These are phyloP conservation scores for Kodamaea ohmeri DNA, from an alignment of 1,139 yeast species.

Conservation along the genomic window DNA sequence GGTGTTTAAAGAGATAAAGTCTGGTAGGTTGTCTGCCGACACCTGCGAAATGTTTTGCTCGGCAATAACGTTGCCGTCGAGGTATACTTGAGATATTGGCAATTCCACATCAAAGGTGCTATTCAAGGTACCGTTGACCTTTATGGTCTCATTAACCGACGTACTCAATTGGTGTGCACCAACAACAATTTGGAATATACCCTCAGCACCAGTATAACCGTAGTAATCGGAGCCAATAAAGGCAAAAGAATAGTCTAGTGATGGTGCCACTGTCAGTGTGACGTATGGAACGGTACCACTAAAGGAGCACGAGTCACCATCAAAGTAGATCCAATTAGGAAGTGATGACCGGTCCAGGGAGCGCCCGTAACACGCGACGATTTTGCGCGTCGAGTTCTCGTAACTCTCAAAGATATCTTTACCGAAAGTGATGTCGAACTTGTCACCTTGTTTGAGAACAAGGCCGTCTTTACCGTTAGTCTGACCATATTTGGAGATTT, in stretches of 20 bases:
- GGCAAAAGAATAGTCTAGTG: constrained; percentile 66
- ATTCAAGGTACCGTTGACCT: constrained; percentile 66
- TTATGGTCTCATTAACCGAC: constrained; percentile 46
- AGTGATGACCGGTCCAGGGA: constrained; percentile 79
- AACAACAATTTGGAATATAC: constrained; percentile 67
- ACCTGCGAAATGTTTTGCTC: constrained; percentile 55
- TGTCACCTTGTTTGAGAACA: constrained; percentile 67
- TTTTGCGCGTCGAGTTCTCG: constrained; percentile 41
- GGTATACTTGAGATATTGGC: constrained; percentile 55
- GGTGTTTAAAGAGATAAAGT: constrained; percentile 54
- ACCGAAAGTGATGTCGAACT: constrained; percentile 63
- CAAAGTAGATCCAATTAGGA: constrained; percentile 84
- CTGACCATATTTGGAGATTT: constrained; percentile 55
- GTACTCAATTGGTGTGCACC: constrained; percentile 89
- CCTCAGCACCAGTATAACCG: constrained; percentile 73
- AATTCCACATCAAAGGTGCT: constrained; percentile 52
- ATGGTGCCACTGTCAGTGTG: constrained; percentile 84
- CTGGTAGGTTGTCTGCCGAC: constrained; percentile 48
- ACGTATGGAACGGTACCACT: constrained; percentile 87
- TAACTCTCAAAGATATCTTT: constrained; percentile 49
- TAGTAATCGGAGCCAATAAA: constrained; percentile 76
- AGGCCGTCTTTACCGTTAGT: constrained; percentile 76
- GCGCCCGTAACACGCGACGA: constrained; percentile 79
- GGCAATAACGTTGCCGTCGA: constrained; percentile 56
- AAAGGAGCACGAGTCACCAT: constrained; percentile 61